Conservation (phyloP, 495 filamentous ascomycete species). For the Trichodelitschia bisporula region DNA sequence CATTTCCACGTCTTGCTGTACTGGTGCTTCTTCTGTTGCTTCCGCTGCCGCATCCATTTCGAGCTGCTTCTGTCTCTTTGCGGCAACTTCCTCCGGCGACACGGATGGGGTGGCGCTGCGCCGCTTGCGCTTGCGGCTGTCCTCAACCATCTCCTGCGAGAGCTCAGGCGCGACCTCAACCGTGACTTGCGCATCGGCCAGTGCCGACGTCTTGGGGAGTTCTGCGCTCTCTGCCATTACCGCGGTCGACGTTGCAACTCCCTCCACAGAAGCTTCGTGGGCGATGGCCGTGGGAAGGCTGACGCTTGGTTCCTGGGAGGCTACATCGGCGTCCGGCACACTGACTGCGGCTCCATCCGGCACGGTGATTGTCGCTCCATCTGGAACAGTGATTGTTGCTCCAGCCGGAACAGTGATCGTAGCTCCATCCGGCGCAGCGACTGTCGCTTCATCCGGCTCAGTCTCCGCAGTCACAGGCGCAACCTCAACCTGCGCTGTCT, state of each 20-base stretch:
- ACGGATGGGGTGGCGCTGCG: conserved; percentile 12
- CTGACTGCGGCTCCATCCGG: not conserved
- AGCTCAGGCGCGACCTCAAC: not conserved
- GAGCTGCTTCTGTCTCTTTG: conserved; percentile 11
- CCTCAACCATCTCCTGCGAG: conserved; percentile 8
- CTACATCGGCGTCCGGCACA: not conserved
- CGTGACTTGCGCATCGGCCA: not conserved
- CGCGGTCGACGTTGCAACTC: not conserved
- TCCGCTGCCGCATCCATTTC: conserved; percentile 6
- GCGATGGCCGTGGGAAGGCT: not conserved
- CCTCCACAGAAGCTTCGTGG: not conserved
- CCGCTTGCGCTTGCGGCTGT: conserved; percentile 16
- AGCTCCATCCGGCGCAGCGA: too few relatives aligned
- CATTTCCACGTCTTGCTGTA: not conserved
- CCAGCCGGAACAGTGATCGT: too few relatives aligned
- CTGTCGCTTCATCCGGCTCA: too few relatives aligned
- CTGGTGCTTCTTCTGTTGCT: conserved; percentile 2
- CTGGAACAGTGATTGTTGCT: too few relatives aligned
- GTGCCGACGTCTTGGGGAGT: not conserved
- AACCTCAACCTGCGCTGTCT: too few relatives aligned
- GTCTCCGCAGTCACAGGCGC: too few relatives aligned
- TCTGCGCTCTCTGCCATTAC: not conserved
- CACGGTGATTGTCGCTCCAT: too few relatives aligned
- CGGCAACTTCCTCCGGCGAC: conserved; percentile 5
- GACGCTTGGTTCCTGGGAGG: not conserved